These are phyloP conservation scores for Ceratobasidium sp. DNA, from an alignment of 1,284 basidiomycete species.

Conservation along the genomic window DNA sequence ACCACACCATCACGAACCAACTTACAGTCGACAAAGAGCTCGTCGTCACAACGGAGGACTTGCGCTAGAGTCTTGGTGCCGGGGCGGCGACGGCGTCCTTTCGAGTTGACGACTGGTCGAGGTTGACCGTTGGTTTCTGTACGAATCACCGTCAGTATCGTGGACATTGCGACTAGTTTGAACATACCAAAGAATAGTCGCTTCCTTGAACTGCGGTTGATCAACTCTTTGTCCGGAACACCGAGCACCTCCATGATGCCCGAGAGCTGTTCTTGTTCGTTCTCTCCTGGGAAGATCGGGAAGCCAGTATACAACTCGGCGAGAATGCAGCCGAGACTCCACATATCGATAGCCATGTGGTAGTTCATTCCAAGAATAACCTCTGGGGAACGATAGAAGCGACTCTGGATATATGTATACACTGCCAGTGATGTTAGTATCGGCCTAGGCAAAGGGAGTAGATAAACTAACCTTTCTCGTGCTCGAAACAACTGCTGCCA, in stretches of 20 bases:
- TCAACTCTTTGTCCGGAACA: slow-evolving; percentile 92
- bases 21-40: slow-evolving; percentile 79
- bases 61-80: slow-evolving; percentile 90
- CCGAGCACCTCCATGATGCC: slow-evolving; percentile 99
- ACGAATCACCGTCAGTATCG: slow-evolving; percentile 32
- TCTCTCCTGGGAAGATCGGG: slow-evolving; percentile 99
- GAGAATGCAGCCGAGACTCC: slow-evolving; percentile 97
- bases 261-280: slow-evolving; percentile 97
- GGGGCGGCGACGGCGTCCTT: slow-evolving; percentile 91
- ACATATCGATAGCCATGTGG: slow-evolving; percentile 97
- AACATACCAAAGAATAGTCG: slow-evolving; percentile 94
- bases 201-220: slow-evolving; percentile 94
- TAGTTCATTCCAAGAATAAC: slow-evolving; percentile 95
- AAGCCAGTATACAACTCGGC: slow-evolving; percentile 99
- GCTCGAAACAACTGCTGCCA: slow-evolving; percentile 97
- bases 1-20: slow-evolving; percentile 62
- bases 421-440: slow-evolving; percentile 64
- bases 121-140: slow-evolving; percentile 93
- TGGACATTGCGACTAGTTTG: not conserved
- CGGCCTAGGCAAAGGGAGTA: slow-evolving; percentile 53
- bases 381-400: slow-evolving; percentile 97
- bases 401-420: slow-evolving; percentile 97
- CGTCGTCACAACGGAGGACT: slow-evolving; percentile 90
- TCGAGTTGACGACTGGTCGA: slow-evolving; percentile 94
- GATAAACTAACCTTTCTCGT: slow-evolving; percentile 87